Percentiles rank a stretch among this genome's conserved stretches.
phyloP scores from a whole-genome alignment of 2,329 filamentous ascomycete species.

The Plenodomus lindquistii region DNA sequence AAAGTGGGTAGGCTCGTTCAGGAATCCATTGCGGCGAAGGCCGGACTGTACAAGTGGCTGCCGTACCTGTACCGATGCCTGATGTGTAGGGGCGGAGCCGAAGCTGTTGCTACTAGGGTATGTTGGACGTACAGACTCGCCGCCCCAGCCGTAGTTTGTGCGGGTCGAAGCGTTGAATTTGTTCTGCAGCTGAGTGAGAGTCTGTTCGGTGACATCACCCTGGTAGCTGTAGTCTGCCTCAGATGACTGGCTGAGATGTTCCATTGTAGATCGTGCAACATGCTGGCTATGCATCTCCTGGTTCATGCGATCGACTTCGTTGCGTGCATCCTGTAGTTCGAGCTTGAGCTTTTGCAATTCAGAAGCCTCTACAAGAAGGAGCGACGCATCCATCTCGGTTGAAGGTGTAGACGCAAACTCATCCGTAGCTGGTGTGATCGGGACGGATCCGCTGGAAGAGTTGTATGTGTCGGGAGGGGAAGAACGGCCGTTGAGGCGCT shows the following conservation, averaged over 20 bases:
- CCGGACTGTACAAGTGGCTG: conserved; percentile 20
- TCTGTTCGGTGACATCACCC: conserved; percentile 55
- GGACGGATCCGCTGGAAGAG: conserved; percentile 62
- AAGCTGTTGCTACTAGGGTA: conserved; percentile 31
- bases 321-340: conserved; percentile 72
- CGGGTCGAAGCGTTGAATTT: conserved; percentile 55
- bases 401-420: conserved; percentile 47
- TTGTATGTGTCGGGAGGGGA: conserved; percentile 58
- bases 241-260: conserved; percentile 58
- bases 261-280: conserved; percentile 62
- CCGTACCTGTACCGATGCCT: conserved; percentile 19
- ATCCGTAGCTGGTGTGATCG: conserved; percentile 66
- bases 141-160: conserved; percentile 42
- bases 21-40: conserved; percentile 37
- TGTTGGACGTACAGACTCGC: conserved; percentile 26
- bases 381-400: conserved; percentile 27
- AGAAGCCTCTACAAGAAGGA: conserved; percentile 50
- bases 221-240: conserved; percentile 54
- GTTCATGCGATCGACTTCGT: conserved; percentile 71
- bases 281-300: conserved; percentile 70
- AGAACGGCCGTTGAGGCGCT: conserved; percentile 67
- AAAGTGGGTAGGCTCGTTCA: conserved; percentile 46
- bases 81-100: conserved; percentile 27
- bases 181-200: conserved; percentile 54
- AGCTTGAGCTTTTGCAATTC: conserved; percentile 71